A percentile compares a stretch with the other conserved stretches of the same genome.
These are phyloP conservation scores for Omphalea diandra DNA, from an alignment of 441 rosid genomes.

Conservation along the genomic window DNA sequence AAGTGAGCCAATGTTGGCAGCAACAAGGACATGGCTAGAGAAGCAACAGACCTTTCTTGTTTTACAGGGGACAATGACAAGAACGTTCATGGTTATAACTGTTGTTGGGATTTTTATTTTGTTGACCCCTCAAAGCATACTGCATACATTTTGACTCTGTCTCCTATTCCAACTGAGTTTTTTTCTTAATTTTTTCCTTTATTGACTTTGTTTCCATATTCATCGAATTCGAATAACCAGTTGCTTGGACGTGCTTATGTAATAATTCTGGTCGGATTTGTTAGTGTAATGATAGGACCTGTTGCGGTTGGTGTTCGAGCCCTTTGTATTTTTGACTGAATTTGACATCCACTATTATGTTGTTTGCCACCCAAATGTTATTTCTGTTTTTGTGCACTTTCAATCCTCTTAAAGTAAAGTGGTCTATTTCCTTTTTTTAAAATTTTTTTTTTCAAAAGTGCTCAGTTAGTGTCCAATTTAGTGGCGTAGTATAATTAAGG, in stretches of 20 bases:
- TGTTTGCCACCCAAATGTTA: slow-evolving; percentile 14
- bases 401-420: slow-evolving; percentile 16
- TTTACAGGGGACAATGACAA: slow-evolving; percentile 24
- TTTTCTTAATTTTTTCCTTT: background rate
- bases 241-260: slow-evolving; percentile 22
- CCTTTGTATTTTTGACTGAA: slow-evolving; percentile 17
- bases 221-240: background rate
- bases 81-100: slow-evolving; percentile 5
- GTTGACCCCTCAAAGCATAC: background rate
- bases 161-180: background rate
- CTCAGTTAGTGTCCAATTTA: slow-evolving; percentile 15
- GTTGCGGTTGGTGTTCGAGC: slow-evolving; percentile 23
- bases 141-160: no score
- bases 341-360: slow-evolving; percentile 27
- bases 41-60: slow-evolving; percentile 23
- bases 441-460: no score
- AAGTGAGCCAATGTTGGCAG: slow-evolving; percentile 23
- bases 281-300: slow-evolving; percentile 9
- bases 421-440: slow-evolving; percentile 19
- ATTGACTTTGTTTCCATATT: slow-evolving; percentile 1
- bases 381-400: slow-evolving; percentile 3
- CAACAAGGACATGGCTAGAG: slow-evolving; percentile 19
- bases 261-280: slow-evolving; percentile 15
- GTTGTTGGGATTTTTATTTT: background rate
- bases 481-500: slow-evolving; percentile 21